Evolutionary conservation across 345 rosid species (phyloP).

Genomic region (Odontarrhena argentea): DNA sequence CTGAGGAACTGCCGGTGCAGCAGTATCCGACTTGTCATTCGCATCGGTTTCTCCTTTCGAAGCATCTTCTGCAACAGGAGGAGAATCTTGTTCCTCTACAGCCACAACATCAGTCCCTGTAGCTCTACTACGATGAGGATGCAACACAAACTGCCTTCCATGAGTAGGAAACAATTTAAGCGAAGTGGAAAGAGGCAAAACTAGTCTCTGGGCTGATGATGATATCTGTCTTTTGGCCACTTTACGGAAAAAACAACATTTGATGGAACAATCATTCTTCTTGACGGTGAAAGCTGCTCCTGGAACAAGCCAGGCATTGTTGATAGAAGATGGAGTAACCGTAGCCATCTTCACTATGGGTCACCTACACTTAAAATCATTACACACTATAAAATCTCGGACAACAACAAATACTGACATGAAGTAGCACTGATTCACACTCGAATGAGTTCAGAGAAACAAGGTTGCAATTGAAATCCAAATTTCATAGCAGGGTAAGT

Average conservation of each 20-base stretch:
- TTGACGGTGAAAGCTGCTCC: constrained; percentile 51
- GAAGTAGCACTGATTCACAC: too few relatives aligned
- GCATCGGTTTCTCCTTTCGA: constrained; percentile 44
- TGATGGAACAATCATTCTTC: constrained; percentile 47
- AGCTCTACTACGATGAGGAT: constrained; percentile 53
- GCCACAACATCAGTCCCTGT: constrained; percentile 71
- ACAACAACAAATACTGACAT: constrained; percentile 9
- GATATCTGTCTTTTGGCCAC: constrained; percentile 37
- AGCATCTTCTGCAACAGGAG: constrained; percentile 49
- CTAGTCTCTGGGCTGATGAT: constrained; percentile 44
- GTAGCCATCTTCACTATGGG: constrained; percentile 55
- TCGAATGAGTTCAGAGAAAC: too few relatives aligned
- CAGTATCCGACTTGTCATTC: constrained; percentile 42
- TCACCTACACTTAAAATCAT: constrained; percentile 20
- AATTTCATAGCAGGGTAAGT: background rate
- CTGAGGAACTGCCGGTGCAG: constrained; percentile 41
- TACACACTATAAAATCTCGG: background rate
- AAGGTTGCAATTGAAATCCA: background rate
- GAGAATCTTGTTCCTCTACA: constrained; percentile 62
- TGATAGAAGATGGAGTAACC: constrained; percentile 57
- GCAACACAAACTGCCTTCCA: constrained; percentile 42
- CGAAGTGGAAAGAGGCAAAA: constrained; percentile 52
- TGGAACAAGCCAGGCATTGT: constrained; percentile 60
- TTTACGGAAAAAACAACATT: constrained; percentile 55
- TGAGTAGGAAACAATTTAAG: constrained; percentile 55